Base-by-base conservation (phyloP, 2,329 filamentous ascomycete genomes). In the Neofusicoccum kwambonambiense region DNA sequence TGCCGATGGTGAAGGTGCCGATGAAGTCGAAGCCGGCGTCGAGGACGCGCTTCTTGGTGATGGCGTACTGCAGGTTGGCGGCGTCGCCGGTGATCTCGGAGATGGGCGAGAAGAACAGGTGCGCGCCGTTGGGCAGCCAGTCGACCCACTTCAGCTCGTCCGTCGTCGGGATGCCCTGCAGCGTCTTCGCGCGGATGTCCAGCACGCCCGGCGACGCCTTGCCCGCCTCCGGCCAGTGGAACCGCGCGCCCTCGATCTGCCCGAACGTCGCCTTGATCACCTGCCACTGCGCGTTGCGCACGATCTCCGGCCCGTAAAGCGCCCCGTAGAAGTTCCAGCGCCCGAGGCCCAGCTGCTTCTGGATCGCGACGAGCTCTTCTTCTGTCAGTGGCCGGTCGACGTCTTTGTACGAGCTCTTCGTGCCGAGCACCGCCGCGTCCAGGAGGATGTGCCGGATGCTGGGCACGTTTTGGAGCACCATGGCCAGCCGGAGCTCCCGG, bases 261-360 rank as follows among this genome's bases (percentile, higher is more conserved):
- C 72, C 74, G 66, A 77, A 77, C 13, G 73, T 66, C 69, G 69
- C 66, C 67, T 77, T 77, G 68, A 80, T 70, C 17, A 70, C 67
- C 34, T 72, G 65, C 22, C 78, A 72, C 64, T 78, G 75, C 31
- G 71, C 69, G 3, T 70, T 65, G 17, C 78, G 73, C n/a, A 71
- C 65, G 2, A 65, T 57, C 34, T 66, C 63, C 1, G 69, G 69
- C 4, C 69, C 60, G 57, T 72, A 72, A 3, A 72, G 71, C 31
- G 80, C 79, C 6, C 80, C 80, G 69, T 82, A 83, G 69, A 82
- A 82, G 62, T 79, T 78, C 81, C 81, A 83, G 2, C 78, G 70
- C 15, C 80, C 80, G 0, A 82, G 71, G 35, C 72, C 72, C 8
- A 82, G 75, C 57, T 76, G 73, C n/a, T 70, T 68, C 2, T 80